Base-by-base conservation (phyloP, 192 early-diverging fungal species). In the Coemansia reversa region DNA sequence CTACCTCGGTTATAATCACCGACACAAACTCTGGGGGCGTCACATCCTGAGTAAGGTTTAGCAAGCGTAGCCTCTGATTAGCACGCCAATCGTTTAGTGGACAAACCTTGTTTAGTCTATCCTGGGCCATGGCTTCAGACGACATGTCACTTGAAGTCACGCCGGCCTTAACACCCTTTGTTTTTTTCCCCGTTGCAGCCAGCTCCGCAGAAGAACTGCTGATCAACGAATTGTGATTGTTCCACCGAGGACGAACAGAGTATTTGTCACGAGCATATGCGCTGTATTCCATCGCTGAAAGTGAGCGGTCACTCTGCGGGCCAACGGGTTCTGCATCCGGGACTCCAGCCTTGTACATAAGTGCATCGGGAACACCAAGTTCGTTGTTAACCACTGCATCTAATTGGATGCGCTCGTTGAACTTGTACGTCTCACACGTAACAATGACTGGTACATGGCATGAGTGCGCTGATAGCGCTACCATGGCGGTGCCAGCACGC, bases 381-480 rank as follows among this genome's bases (percentile, higher is more conserved):
- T 99, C 97, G 76, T 99, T 99, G 91, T 86, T 88, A 4, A 96
- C 96, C 65, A 97, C 91, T 16, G 95, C 93, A 77, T 99, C 97
- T 20, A 99, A 78, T 75, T 95, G 92, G 29, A 93, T 90, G 12
- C 87, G 83, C 45, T 96, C 92, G 59, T 87, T 88, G 63, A 99
- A 98, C 83, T 99, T 99, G 81, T 95, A 97, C 2, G 90, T 92
- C 76, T 97, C 96, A 72, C 94, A 94, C 56, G 90, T 84, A 5
- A 94, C 93, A 76, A 99, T 95, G 22, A 99, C 94, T 7, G 96
- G 96, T n/a, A 98, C 86, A 71, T 93, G 86, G 52, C 83, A 84
- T 50, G 92, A 90, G 62, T 88, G 86, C 0, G 97, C 97, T 27
- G 90, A 84, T 89, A 96, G 92, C 7, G 93, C 91, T 5, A 97